Percentiles rank a stretch among this genome's conserved stretches.
phyloP scores from a whole-genome alignment of 2,329 filamentous ascomycete species.

The Aspergillus sp. region DNA sequence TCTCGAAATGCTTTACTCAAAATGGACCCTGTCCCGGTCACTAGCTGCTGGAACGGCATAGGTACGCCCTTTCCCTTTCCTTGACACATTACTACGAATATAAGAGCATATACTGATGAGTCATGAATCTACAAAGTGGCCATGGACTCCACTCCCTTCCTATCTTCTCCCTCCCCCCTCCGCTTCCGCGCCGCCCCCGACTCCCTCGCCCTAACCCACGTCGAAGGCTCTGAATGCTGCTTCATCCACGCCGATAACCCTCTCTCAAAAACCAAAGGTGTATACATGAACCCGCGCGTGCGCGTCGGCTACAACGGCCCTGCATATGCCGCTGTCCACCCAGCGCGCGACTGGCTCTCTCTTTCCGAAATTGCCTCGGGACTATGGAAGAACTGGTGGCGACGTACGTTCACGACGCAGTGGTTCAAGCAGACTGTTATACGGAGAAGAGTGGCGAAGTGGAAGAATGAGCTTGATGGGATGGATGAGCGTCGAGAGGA shows the following conservation, averaged over 20 bases:
- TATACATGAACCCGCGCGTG: slow-evolving; percentile 41
- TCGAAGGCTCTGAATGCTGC: slow-evolving; percentile 79
- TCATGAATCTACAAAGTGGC: no score
- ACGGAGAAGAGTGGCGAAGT: no score
- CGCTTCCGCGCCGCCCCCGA: slow-evolving; percentile 65
- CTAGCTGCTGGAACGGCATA: slow-evolving; percentile 69
- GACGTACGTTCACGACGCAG: no score
- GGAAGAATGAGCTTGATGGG: no score
- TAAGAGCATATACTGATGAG: no score
- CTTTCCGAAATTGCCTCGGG: slow-evolving; percentile 4
- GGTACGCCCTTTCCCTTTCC: slow-evolving; percentile 27
- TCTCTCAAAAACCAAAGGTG: slow-evolving; percentile 26
- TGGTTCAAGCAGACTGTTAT: no score
- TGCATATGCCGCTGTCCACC: slow-evolving; percentile 24
- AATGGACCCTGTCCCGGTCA: slow-evolving; percentile 56
- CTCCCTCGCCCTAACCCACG: slow-evolving; percentile 50
- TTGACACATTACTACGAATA: no score
- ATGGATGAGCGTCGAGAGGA: no score
- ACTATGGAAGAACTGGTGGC: slow-evolving; percentile 59
- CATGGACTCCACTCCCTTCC: slow-evolving; percentile 23
- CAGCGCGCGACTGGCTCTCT: neutral
- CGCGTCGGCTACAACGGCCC: slow-evolving; percentile 35
- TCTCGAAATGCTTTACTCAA: slow-evolving; percentile 56
- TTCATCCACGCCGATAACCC: slow-evolving; percentile 49
- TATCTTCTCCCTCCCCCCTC: slow-evolving; percentile 38